These are phyloP conservation scores for Ustilago xerochloae DNA, from an alignment of 1,284 basidiomycete species.

Conservation along the genomic window DNA sequence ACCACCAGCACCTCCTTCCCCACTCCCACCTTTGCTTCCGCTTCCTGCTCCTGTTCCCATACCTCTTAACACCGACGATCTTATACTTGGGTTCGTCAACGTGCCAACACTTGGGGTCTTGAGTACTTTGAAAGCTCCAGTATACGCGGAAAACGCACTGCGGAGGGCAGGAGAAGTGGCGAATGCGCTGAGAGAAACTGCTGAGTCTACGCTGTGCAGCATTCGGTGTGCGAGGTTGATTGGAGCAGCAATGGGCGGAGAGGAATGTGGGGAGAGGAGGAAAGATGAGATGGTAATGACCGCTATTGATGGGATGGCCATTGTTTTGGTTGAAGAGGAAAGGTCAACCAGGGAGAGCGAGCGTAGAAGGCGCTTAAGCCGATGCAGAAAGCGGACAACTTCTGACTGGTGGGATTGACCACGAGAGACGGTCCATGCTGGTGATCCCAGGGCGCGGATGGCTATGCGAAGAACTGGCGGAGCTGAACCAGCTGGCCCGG, in stretches of 20 bases:
- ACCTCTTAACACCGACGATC: conserved; percentile 57
- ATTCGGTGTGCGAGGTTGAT: conserved; percentile 45
- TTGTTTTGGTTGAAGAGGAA: background rate
- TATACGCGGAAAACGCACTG: conserved; percentile 47
- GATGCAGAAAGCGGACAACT: conserved; percentile 52
- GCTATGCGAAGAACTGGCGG: conserved; percentile 55
- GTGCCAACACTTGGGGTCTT: conserved; percentile 57
- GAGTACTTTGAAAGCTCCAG: conserved; percentile 58
- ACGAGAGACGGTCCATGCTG: conserved; percentile 34
- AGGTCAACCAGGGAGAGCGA: conserved; percentile 42
- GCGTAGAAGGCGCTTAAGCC: conserved; percentile 50
- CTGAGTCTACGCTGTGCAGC: conserved; percentile 46
- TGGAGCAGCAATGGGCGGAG: background rate
- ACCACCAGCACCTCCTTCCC: conserved; percentile 72
- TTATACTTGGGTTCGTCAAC: conserved; percentile 51
- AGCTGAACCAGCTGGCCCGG: background rate
- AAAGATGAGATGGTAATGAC: conserved; percentile 45
- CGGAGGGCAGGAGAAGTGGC: conserved; percentile 45
- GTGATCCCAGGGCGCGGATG: conserved; percentile 56
- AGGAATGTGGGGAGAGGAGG: conserved; percentile 11
- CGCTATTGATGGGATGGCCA: conserved; percentile 47
- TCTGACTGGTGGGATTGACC: conserved; percentile 20
- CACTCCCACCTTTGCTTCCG: conserved; percentile 26
- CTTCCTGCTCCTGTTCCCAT: conserved; percentile 52
- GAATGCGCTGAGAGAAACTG: conserved; percentile 55